These are phyloP conservation scores for Globisporangium nagaii DNA, from an alignment of 352 stramenopile genomes.

Conservation along the genomic window DNA sequence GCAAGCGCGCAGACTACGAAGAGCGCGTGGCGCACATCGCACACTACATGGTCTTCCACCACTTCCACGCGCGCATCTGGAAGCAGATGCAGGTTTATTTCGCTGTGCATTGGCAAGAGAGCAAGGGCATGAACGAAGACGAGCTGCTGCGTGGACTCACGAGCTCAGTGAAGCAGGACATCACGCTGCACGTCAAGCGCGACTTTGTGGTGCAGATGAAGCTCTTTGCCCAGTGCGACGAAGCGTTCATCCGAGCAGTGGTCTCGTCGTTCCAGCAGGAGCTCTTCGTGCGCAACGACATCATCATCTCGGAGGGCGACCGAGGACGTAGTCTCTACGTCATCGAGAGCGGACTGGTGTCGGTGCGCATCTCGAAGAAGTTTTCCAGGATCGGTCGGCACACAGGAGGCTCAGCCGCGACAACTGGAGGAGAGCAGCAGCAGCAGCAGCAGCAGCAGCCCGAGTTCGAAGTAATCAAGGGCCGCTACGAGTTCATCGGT, in stretches of 20 bases:
- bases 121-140: slow-evolving; percentile 39
- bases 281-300: slow-evolving; percentile 66
- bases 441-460: neutral
- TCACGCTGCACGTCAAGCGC: slow-evolving; percentile 24
- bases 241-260: slow-evolving; percentile 50
- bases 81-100: slow-evolving; percentile 48
- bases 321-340: slow-evolving; percentile 57
- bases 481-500: too few species aligned
- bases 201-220: slow-evolving; percentile 56
- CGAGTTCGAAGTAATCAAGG: too few species aligned
- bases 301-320: slow-evolving; percentile 67
- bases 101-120: slow-evolving; percentile 36
- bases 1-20: slow-evolving; percentile 39
- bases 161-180: slow-evolving; percentile 23
- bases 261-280: slow-evolving; percentile 64
- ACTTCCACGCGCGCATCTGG: slow-evolving; percentile 32
- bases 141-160: slow-evolving; percentile 34
- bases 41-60: slow-evolving; percentile 36
- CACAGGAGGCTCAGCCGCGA: too few species aligned
- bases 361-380: slow-evolving; percentile 21
- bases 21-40: slow-evolving; percentile 33
- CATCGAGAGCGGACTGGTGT: slow-evolving; percentile 50
- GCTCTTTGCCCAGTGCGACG: slow-evolving; percentile 53
- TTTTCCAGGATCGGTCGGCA: too few species aligned
- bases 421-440: too few species aligned